Evolutionary conservation across 345 rosid species (phyloP).

Genomic region (Cochlearia excelsa): DNA sequence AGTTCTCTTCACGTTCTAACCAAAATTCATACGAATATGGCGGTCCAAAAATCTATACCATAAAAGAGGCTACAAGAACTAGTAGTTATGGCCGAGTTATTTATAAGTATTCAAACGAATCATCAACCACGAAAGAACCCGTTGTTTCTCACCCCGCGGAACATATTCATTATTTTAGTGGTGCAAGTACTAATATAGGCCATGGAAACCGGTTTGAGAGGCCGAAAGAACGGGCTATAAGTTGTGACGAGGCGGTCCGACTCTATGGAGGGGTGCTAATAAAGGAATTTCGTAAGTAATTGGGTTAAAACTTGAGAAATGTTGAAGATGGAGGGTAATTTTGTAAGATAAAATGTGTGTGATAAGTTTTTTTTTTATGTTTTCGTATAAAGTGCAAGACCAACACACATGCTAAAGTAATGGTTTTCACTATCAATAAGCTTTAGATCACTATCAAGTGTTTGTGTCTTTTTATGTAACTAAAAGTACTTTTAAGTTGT

Average conservation of each 20-base stretch:
- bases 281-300: conserved; percentile 27
- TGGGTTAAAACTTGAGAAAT: conserved; percentile 11
- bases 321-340: conserved; percentile 13
- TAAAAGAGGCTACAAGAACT: conserved; percentile 16
- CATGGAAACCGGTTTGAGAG: conserved; percentile 8
- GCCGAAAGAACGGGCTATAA: conserved; percentile 27
- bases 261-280: conserved; percentile 36
- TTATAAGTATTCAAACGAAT: conserved; percentile 12
- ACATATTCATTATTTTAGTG: conserved; percentile 18
- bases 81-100: conserved; percentile 8
- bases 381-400: conserved; percentile 21
- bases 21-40: conserved; percentile 17
- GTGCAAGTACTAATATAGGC: conserved; percentile 16
- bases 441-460: conserved; percentile 30
- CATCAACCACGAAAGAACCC: conserved; percentile 12
- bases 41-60: conserved; percentile 23
- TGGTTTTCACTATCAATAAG: conserved; percentile 21
- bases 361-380: conserved; percentile 2
- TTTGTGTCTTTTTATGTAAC: conserved; percentile 26
- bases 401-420: conserved; percentile 30
- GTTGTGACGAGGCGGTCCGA: conserved; percentile 30
- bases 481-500: conserved; percentile 16
- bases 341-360: conserved; percentile 24
- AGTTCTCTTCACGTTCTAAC: conserved; percentile 16
- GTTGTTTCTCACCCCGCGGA: conserved; percentile 18